A percentile compares a stretch with the other conserved stretches of the same genome.
phyloP scores from a whole-genome alignment of 2,329 filamentous ascomycete genomes.

The Verticillium dahliae region DNA sequence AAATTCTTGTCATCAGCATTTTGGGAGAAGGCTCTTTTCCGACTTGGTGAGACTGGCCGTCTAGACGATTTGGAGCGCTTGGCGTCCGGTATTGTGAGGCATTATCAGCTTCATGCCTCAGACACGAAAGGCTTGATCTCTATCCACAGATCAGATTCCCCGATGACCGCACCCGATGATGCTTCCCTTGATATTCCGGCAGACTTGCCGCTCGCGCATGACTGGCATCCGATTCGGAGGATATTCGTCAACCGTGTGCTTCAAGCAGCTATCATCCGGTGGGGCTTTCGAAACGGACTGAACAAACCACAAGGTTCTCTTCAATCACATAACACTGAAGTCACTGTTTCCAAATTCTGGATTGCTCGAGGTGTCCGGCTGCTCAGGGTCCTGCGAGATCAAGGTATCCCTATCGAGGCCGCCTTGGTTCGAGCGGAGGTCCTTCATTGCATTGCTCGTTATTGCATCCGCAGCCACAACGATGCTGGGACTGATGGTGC shows the following conservation, averaged over 20 bases:
- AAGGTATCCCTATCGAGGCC: conserved; percentile 25
- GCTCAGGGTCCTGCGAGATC: conserved; percentile 24
- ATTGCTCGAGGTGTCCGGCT: conserved; percentile 29
- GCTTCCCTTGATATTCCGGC: conserved; percentile 19
- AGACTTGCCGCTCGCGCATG: conserved; percentile 34
- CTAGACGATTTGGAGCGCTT: conserved; percentile 38
- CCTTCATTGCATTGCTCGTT: conserved; percentile 2
- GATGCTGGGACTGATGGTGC: neutral
- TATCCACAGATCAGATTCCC: conserved; percentile 37
- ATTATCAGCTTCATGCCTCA: conserved; percentile 23
- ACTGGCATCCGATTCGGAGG: conserved; percentile 37
- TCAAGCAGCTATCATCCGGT: conserved; percentile 34
- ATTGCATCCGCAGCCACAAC: neutral
- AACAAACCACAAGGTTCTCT: neutral
- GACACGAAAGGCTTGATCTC: conserved; percentile 27
- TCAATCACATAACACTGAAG: neutral
- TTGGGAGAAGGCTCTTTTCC: conserved; percentile 37
- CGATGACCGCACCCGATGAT: conserved; percentile 16
- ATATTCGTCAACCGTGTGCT: conserved; percentile 33
- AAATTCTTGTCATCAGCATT: conserved; percentile 23
- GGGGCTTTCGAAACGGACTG: conserved; percentile 34
- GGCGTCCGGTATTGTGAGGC: conserved; percentile 32
- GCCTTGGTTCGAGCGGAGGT: conserved; percentile 6
- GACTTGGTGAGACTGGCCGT: conserved; percentile 34
- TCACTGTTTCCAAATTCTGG: conserved; percentile 19